Conservation (phyloP, 352 stramenopile species). For the Pythium phragmiticola region DNA sequence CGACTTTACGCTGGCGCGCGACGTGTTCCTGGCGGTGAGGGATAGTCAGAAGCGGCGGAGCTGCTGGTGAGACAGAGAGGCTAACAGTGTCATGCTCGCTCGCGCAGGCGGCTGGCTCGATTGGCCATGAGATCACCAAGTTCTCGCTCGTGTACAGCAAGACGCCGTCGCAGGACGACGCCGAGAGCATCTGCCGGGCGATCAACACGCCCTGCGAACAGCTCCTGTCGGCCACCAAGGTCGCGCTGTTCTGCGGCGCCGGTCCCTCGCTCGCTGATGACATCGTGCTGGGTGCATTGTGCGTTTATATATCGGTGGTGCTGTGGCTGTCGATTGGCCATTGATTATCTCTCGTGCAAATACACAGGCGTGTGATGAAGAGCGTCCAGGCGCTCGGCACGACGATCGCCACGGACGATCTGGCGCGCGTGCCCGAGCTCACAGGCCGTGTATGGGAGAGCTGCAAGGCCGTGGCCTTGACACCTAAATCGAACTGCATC, state of each 20-base stretch:
- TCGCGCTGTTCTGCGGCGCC: constrained; percentile 75
- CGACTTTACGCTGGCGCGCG: constrained; percentile 75
- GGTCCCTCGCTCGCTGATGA: constrained; percentile 75
- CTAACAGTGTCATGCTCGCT: not conserved
- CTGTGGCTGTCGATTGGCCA: no score
- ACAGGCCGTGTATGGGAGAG: constrained; percentile 85
- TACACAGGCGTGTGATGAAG: constrained; percentile 66
- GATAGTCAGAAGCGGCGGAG: not conserved
- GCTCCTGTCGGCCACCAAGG: constrained; percentile 68
- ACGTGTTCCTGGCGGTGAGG: constrained; percentile 76
- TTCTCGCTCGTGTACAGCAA: constrained; percentile 87
- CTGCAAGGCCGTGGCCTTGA: constrained; percentile 45
- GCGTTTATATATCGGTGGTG: constrained; percentile 16
- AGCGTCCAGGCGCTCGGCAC: constrained; percentile 58
- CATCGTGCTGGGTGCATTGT: constrained; percentile 71
- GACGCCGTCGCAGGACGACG: constrained; percentile 62
- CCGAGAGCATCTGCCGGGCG: constrained; percentile 72
- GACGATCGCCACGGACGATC: constrained; percentile 44
- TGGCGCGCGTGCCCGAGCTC: constrained; percentile 61
- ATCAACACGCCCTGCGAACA: constrained; percentile 80
- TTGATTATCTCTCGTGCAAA: not conserved
- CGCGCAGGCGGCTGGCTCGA: constrained; percentile 53
- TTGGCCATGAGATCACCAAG: constrained; percentile 84
- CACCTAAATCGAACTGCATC: constrained; percentile 87
- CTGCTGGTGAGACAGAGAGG: not conserved